Conservation (phyloP, 2,329 filamentous ascomycete species). For the Penicillium sp. region DNA sequence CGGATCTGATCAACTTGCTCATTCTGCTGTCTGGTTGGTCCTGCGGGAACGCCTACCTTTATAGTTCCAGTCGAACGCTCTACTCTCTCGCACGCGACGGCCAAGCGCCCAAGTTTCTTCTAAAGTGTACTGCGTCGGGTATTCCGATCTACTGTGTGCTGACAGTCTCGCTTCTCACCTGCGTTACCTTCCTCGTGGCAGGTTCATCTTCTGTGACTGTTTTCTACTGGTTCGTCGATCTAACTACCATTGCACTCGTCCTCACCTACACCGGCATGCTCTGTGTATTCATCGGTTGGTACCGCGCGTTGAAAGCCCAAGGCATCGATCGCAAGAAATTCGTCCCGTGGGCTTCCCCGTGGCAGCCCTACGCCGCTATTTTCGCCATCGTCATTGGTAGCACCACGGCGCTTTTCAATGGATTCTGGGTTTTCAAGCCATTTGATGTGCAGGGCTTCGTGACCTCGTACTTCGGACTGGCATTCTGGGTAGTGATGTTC, state of each 20-base stretch:
- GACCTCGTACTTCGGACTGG: constrained; percentile 47
- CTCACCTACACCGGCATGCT: constrained; percentile 58
- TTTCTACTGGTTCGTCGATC: constrained; percentile 64
- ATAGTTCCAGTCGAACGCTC: constrained; percentile 49
- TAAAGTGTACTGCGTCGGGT: constrained; percentile 55
- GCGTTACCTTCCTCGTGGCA: constrained; percentile 67
- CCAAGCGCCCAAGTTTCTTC: constrained; percentile 53
- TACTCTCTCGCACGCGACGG: constrained; percentile 46
- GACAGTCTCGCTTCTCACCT: constrained; percentile 59
- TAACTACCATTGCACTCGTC: constrained; percentile 40
- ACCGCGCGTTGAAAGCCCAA: constrained; percentile 63
- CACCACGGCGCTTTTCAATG: constrained; percentile 60
- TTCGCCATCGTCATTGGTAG: constrained; percentile 52
- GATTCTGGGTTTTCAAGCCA: constrained; percentile 46
- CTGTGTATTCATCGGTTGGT: constrained; percentile 65
- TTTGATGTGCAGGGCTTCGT: constrained; percentile 48
- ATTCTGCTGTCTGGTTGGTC: constrained; percentile 68
- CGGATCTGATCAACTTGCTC: constrained; percentile 67
- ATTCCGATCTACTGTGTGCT: constrained; percentile 67
- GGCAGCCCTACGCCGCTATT: constrained; percentile 66
- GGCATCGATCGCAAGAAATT: constrained; percentile 58
- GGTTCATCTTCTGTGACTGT: constrained; percentile 59
- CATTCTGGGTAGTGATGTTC: constrained; percentile 42
- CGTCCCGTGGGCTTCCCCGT: constrained; percentile 63
- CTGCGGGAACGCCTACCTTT: constrained; percentile 62